A percentile compares a stretch with the other conserved stretches of the same genome.
These are phyloP conservation scores for Perilla frutescens DNA, from an alignment of 257 asterid genomes.

Conservation along the genomic window DNA sequence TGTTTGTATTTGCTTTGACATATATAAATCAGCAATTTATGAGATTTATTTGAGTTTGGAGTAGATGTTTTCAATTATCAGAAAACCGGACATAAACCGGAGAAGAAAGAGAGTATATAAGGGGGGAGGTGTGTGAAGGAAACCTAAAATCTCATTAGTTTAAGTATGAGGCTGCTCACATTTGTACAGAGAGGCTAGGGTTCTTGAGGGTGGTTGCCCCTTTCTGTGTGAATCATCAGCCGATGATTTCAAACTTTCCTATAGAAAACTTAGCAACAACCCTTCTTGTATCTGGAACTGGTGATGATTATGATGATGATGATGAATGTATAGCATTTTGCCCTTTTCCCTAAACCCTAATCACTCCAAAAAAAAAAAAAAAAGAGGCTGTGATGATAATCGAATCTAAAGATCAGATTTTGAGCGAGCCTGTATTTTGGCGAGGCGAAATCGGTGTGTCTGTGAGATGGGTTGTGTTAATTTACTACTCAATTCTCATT, in stretches of 20 bases:
- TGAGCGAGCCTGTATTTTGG: slow-evolving; percentile 43
- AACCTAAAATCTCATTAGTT: slow-evolving; percentile 36
- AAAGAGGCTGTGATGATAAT: slow-evolving; percentile 46
- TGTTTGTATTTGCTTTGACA: not conserved
- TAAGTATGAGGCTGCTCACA: slow-evolving; percentile 30
- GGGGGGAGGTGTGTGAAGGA: not conserved
- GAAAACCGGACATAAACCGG: not conserved
- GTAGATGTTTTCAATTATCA: too few species aligned
- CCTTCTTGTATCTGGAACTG: slow-evolving; percentile 16
- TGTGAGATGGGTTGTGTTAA: slow-evolving; percentile 27
- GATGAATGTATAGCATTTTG: not conserved
- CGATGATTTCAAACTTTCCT: slow-evolving; percentile 18
- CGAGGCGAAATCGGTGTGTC: slow-evolving; percentile 41
- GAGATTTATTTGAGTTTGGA: too few species aligned
- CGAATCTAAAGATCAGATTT: slow-evolving; percentile 38
- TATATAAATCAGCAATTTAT: too few species aligned
- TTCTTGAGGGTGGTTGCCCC: slow-evolving; percentile 40
- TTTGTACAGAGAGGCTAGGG: slow-evolving; percentile 21
- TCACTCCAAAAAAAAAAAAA: slow-evolving; percentile 10
- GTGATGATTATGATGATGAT: slow-evolving; percentile 8
- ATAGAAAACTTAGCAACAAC: slow-evolving; percentile 24
- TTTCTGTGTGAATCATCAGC: slow-evolving; percentile 26
- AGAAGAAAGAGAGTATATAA: slow-evolving; percentile 2
- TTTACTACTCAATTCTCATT: slow-evolving; percentile 9
- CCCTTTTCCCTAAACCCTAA: not conserved